These are phyloP conservation scores for Piloderma croceum DNA, from an alignment of 768 basidiomycete species.

Conservation along the genomic window DNA sequence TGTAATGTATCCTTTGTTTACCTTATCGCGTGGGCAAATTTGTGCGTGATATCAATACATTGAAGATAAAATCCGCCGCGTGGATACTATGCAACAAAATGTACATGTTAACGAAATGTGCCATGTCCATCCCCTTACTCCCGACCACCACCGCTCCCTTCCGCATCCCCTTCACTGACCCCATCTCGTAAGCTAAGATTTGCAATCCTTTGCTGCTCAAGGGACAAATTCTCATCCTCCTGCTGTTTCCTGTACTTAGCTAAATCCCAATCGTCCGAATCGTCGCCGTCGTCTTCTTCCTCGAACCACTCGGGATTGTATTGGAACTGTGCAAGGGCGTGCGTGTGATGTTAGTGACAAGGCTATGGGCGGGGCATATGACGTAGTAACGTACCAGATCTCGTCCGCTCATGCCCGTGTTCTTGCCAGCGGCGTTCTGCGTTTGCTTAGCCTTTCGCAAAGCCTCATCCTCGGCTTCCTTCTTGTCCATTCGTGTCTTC, in stretches of 20 bases:
- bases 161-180: slow-evolving; percentile 23
- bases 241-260: slow-evolving; percentile 55
- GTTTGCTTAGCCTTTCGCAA: slow-evolving; percentile 75
- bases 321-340: slow-evolving; percentile 58
- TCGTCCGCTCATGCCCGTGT: slow-evolving; percentile 87
- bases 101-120: no score
- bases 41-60: no score
- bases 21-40: no score
- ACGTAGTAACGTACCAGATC: slow-evolving; percentile 61
- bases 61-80: no score
- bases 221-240: slow-evolving; percentile 53
- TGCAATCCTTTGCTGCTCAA: slow-evolving; percentile 49
- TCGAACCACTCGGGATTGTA: slow-evolving; percentile 95
- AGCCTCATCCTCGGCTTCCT: slow-evolving; percentile 82
- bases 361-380: slow-evolving; percentile 1
- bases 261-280: slow-evolving; percentile 46
- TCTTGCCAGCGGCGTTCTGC: slow-evolving; percentile 84
- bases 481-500: slow-evolving; percentile 92
- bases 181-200: slow-evolving; percentile 29
- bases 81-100: no score
- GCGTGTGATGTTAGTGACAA: slow-evolving; percentile 5
- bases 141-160: slow-evolving; percentile 25
- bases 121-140: slow-evolving; percentile 10
- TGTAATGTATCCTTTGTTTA: no score
- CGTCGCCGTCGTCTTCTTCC: slow-evolving; percentile 51